A percentile compares a stretch with the other conserved stretches of the same genome.
phyloP scores from a whole-genome alignment of 148 eudicot genomes.

The Rhododendron williamsianum region DNA sequence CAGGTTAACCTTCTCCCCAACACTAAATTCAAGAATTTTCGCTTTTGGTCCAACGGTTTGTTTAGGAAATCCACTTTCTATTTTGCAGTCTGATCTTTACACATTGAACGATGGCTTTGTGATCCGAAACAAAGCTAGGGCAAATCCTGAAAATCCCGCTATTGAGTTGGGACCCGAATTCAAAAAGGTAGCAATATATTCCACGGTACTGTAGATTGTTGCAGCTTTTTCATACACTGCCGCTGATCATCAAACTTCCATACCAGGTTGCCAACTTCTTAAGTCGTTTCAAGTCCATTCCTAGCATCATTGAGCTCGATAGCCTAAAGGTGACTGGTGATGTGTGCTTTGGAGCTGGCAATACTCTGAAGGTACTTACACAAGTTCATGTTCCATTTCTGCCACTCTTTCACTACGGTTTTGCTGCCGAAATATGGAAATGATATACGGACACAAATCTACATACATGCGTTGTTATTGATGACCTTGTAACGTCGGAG shows the following conservation, averaged over 20 bases:
- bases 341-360: conserved; percentile 80
- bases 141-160: conserved; percentile 78
- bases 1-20: conserved; percentile 49
- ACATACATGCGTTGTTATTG: background rate
- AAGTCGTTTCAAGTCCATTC: conserved; percentile 87
- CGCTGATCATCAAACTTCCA: background rate
- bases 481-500: background rate
- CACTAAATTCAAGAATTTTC: background rate
- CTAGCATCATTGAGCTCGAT: conserved; percentile 85
- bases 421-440: background rate
- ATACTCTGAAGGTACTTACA: conserved; percentile 66
- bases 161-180: conserved; percentile 96
- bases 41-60: background rate
- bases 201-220: conserved; percentile 24
- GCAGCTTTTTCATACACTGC: background rate
- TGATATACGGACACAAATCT: background rate
- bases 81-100: conserved; percentile 89
- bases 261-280: conserved; percentile 79
- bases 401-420: background rate
- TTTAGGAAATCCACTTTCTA: background rate
- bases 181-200: conserved; percentile 93
- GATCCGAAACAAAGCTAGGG: conserved; percentile 62
- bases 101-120: conserved; percentile 77
- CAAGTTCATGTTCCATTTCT: background rate
- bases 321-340: conserved; percentile 91